Base-by-base conservation (phyloP, 1,284 basidiomycete genomes). In the Pyrrhoderma lamaoense region DNA sequence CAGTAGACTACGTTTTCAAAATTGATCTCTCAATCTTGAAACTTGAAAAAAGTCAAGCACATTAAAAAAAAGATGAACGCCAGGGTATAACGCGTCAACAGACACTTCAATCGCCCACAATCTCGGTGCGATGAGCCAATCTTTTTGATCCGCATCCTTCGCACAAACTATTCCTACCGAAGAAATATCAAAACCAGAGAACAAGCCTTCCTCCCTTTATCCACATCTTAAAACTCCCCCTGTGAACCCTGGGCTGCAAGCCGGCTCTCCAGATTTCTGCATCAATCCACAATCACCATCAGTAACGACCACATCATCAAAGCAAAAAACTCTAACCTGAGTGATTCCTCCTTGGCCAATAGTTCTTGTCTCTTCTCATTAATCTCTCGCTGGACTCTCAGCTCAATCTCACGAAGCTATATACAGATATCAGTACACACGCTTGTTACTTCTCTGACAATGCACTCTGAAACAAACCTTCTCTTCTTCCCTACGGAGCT, bases 351-450 rank as follows among this genome's bases (percentile, higher is more conserved):
- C 68, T 94, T 95, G 45, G 92, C 91, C 63, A 93, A 70, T 58
- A 99, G 72, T 68, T 99, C 95, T 68, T 99, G 96, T 64, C 94
- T 79, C 78, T 97, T 97, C 76, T 99, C 91, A 70, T 92, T 92
- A 71, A 99, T 95, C 77, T 99, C 96, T 56, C 96, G 84, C 70
- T 98, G 95, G 36, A 98, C 93, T 68, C 93, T 93, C 68, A 98
- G 80, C 67, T 99, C 96, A 67, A 98, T 93, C 73, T 99, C 96
- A 61, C 95, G 90, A 58, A 99, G 76, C 85, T 92, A 65, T 38
- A 49, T 44, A 14, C 14, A 22, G 16, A 40, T n/a, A 22, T 40
- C 14, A 40, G 38, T 40, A 40, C n/a, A 40, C 27, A 31, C 11
- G 11, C 16, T 37, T 40, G 7, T 40, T 14, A 40, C n/a, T 16